Evolutionary conservation across 345 rosid genomes (phyloP), one percentile per base, ranked within the genome.

Genomic region (Gossypium sturtianum): DNA sequence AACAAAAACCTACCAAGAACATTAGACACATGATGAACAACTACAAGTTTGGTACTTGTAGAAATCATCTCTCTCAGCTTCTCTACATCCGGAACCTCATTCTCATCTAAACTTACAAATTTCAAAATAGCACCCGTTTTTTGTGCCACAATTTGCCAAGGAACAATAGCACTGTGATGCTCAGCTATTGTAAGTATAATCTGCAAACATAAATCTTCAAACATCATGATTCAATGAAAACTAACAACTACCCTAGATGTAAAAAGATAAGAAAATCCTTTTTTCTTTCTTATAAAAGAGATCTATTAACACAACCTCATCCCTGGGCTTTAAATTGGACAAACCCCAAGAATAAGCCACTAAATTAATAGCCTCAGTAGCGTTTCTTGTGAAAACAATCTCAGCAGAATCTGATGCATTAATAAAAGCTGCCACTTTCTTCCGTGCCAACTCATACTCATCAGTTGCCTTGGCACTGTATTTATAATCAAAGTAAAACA

Each of bases 331-430:
- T 54, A 95, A 84, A 75, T 91, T 93, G 0, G 80, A 76, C 13
- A 90, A 87, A 57, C 97, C 99, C 99, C 97, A 93, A 1, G 96
- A 80, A 57, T 93, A 80, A 41, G 99, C 97, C 0, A 95, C 96
- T 41, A 95, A 85, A 87, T 95, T 93, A 77, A 95, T 89, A 52
- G 99, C 99, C 82, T 95, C 99, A 27, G 99, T 93, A 3, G 99
- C 99, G 79, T 95, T 93, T 78, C 88, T 91, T 0, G 99, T 95
- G 79, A 95, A 93, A 56, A 95, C 87, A 76, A 94, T 90, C 85
- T 95, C 97, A 75, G 79, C 67, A 60, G 88, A 75, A 23, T 91
- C 94, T 0, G 84, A 74, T 3, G 98, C 99, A 80, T 93, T 95
- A 58, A 95, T 86, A 75, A 95, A 93, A 63, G 83, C 74, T 7